Conservation (phyloP, 768 basidiomycete genomes). For the Suillus placidus region DNA sequence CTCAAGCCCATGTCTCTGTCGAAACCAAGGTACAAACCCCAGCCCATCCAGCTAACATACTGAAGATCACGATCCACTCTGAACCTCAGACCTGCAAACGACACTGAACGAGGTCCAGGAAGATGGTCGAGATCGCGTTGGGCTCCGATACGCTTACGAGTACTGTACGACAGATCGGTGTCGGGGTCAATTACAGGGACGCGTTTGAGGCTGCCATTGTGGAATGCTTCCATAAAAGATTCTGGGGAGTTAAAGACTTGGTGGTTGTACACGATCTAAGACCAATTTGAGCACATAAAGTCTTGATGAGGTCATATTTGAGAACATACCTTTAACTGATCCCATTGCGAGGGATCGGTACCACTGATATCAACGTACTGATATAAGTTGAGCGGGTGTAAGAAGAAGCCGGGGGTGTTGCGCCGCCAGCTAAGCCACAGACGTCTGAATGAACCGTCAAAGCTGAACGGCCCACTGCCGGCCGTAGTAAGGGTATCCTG, state of each 20-base stretch:
- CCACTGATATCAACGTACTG: constrained; percentile 60
- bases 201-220: constrained; percentile 53
- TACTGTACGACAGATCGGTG: constrained; percentile 46
- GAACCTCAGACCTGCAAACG: constrained; percentile 61
- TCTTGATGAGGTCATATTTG: neutral
- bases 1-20: constrained; percentile 68
- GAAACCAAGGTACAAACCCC: constrained; percentile 62
- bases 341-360: constrained; percentile 54
- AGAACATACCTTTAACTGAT: constrained; percentile 47
- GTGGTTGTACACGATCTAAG: constrained; percentile 59
- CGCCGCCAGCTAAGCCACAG: constrained; percentile 54
- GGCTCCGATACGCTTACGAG: constrained; percentile 43
- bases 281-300: constrained; percentile 2
- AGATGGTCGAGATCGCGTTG: constrained; percentile 62
- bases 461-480: constrained; percentile 54
- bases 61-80: constrained; percentile 52
- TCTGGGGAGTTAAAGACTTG: constrained; percentile 53
- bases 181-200: constrained; percentile 35
- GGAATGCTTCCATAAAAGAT: constrained; percentile 55
- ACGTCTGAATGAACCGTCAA: constrained; percentile 62
- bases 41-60: constrained; percentile 72
- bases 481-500: constrained; percentile 55
- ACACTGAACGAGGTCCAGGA: constrained; percentile 64
- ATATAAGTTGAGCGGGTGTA: constrained; percentile 59
- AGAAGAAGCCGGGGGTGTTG: constrained; percentile 51